Evolutionary conservation across 768 basidiomycete species (phyloP).

Genomic region (Udeniomyces megalosporus): DNA sequence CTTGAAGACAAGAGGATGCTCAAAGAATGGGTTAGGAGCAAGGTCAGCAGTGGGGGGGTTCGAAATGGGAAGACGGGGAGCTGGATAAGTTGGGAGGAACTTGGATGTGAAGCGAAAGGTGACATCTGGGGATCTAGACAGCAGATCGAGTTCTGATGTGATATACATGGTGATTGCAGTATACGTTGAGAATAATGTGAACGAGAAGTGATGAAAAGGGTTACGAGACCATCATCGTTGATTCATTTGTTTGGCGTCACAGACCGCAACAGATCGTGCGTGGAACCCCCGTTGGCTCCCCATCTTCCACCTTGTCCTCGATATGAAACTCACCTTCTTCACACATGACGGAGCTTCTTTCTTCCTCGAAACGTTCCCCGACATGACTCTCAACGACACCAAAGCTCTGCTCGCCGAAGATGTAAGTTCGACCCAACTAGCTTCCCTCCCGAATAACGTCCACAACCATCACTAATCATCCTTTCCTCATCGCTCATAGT

Average conservation of each 20-base stretch:
- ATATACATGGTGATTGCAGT: too few relatives aligned
- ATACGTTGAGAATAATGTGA: too few relatives aligned
- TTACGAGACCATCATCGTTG: too few relatives aligned
- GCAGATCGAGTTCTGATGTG: too few relatives aligned
- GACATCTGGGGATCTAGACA: background rate
- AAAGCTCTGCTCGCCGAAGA: conserved; percentile 10
- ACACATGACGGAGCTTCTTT: background rate
- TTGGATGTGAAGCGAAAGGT: background rate
- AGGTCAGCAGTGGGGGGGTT: background rate
- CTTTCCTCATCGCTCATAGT: background rate
- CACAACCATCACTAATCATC: background rate
- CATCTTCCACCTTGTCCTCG: background rate
- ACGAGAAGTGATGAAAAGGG: too few relatives aligned
- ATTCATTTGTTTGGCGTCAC: too few relatives aligned
- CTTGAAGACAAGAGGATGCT: background rate
- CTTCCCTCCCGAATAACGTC: background rate
- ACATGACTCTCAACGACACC: conserved; percentile 9
- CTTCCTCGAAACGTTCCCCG: conserved; percentile 8
- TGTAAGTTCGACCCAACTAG: background rate
- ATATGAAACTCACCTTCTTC: conserved; percentile 15
- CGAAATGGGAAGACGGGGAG: background rate
- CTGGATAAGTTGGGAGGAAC: background rate
- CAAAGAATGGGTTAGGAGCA: background rate
- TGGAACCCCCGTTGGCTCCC: too few relatives aligned
- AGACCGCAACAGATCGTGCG: too few relatives aligned